Conservation (phyloP, 345 rosid genomes). For the Populus tremula region DNA sequence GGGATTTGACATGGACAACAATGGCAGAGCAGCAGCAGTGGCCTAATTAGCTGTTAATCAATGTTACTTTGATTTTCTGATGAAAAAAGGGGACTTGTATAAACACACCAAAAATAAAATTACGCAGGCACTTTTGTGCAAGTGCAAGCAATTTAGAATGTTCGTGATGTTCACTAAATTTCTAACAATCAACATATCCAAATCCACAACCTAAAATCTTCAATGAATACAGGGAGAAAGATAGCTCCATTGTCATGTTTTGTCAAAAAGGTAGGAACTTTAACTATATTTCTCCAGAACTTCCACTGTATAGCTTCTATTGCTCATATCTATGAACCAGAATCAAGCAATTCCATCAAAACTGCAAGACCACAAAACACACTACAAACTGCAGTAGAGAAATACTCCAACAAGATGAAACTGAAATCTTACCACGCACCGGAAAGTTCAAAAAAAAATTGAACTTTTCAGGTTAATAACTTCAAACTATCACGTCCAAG, state of each 20-base stretch:
- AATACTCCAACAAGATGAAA: background rate
- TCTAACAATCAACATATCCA: background rate
- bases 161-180: background rate
- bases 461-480: background rate
- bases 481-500: background rate
- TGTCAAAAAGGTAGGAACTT: background rate
- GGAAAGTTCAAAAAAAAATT: background rate
- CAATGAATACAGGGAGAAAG: background rate
- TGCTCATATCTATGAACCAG: background rate
- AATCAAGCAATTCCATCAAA: background rate
- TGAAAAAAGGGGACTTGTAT: background rate
- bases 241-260: background rate
- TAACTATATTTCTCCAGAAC: background rate
- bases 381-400: background rate
- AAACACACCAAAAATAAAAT: background rate
- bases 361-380: background rate
- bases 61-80: background rate
- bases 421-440: background rate
- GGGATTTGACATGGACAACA: background rate
- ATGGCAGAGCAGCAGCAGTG: background rate
- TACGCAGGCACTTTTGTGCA: background rate
- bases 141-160: background rate
- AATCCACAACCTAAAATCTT: background rate
- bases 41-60: background rate
- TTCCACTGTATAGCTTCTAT: background rate